A percentile compares a stretch with the other conserved stretches of the same genome.
These are phyloP conservation scores for Rhizopogon vesiculosus DNA, from an alignment of 768 basidiomycete genomes.

Conservation along the genomic window DNA sequence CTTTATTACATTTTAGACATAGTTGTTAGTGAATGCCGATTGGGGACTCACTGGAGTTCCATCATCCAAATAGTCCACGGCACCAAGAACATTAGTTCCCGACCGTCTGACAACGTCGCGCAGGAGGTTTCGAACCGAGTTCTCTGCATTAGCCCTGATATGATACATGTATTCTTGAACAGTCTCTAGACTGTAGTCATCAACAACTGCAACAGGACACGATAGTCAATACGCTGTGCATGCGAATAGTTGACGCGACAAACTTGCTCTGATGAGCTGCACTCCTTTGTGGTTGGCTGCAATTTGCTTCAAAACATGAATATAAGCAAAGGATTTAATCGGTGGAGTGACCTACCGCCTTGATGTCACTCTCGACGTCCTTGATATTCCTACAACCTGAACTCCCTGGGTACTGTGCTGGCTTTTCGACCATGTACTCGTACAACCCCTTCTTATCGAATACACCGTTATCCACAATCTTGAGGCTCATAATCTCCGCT, in stretches of 20 bases:
- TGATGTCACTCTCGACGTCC: conserved; percentile 89
- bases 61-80: conserved; percentile 84
- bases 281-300: conserved; percentile 93
- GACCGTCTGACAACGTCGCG: conserved; percentile 66
- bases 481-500: conserved; percentile 87
- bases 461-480: conserved; percentile 78
- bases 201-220: conserved; percentile 51
- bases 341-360: conserved; percentile 57
- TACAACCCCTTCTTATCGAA: conserved; percentile 75
- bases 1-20: conserved; percentile 30
- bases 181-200: conserved; percentile 79
- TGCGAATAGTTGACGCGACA: conserved; percentile 14
- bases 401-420: conserved; percentile 76
- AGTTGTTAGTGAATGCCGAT: background rate
- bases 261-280: conserved; percentile 77
- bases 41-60: conserved; percentile 63
- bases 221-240: conserved; percentile 5
- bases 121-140: conserved; percentile 78
- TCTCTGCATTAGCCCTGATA: conserved; percentile 86
- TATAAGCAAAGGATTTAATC: background rate
- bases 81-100: conserved; percentile 58
- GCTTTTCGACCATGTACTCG: conserved; percentile 79
- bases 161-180: conserved; percentile 95
- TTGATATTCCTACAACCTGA: conserved; percentile 84
- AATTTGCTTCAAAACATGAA: conserved; percentile 59